These are phyloP conservation scores for Colletotrichum sp. DNA, from an alignment of 2,329 filamentous ascomycete species.

Conservation along the genomic window DNA sequence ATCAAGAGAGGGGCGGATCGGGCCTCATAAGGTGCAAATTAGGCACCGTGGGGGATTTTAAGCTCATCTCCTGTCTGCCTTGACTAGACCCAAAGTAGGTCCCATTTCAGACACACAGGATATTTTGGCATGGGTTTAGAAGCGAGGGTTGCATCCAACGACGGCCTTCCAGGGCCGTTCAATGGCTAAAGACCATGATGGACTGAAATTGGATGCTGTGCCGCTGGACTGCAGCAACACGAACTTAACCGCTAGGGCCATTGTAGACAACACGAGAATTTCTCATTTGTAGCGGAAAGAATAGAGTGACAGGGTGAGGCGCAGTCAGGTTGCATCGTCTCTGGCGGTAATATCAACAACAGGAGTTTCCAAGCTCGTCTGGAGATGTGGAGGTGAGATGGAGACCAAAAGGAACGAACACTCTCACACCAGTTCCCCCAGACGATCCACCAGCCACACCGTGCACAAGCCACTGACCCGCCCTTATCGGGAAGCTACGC, in stretches of 20 bases:
- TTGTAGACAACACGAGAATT: background rate
- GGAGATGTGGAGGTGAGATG: background rate
- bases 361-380: background rate
- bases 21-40: background rate
- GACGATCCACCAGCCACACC: background rate
- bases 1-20: background rate
- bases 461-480: background rate
- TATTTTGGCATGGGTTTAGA: background rate
- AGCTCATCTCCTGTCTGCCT: constrained; percentile 11
- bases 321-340: background rate
- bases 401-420: background rate
- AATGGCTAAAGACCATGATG: background rate
- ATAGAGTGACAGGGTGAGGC: background rate
- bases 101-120: background rate
- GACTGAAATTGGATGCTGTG: background rate
- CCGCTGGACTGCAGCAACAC: background rate
- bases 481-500: background rate
- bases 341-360: background rate
- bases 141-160: background rate
- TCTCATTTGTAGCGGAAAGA: background rate
- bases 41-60: background rate
- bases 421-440: background rate
- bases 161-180: background rate
- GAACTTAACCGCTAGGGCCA: background rate
- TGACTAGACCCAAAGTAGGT: background rate